Evolutionary conservation across 2,329 filamentous ascomycete genomes (phyloP).

Genomic region (Fusarium temperatum): DNA sequence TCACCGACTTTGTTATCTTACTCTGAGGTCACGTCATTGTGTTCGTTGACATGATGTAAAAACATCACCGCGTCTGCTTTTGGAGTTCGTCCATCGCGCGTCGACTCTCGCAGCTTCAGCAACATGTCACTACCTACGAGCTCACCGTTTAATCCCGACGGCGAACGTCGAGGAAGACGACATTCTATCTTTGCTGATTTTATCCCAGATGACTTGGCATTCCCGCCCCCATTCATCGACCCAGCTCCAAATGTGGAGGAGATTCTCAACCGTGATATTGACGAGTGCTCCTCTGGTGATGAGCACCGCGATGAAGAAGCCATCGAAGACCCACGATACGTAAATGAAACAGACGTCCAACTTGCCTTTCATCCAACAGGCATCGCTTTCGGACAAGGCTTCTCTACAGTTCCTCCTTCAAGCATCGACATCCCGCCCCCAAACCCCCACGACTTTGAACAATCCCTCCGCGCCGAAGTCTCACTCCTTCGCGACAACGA

Average conservation of each 20-base stretch:
- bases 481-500: conserved; percentile 34
- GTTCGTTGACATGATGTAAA: neutral
- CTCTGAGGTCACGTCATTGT: neutral
- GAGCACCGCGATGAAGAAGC: conserved; percentile 23
- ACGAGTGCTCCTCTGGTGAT: conserved; percentile 34
- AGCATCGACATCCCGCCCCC: conserved; percentile 26
- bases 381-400: conserved; percentile 28
- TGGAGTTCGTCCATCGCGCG: neutral
- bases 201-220: conserved; percentile 17
- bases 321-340: conserved; percentile 5
- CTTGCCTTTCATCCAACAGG: conserved; percentile 36
- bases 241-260: conserved; percentile 26
- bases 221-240: conserved; percentile 22
- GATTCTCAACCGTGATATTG: conserved; percentile 33
- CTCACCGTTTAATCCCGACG: conserved; percentile 15
- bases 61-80: neutral
- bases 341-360: conserved; percentile 13
- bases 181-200: conserved; percentile 38
- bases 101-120: neutral
- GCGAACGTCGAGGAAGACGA: conserved; percentile 6
- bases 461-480: conserved; percentile 29
- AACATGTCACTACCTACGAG: conserved; percentile 18
- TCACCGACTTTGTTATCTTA: conserved; percentile 13
- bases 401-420: conserved; percentile 29
- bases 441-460: conserved; percentile 35